Base-by-base conservation (phyloP, 768 basidiomycete genomes). In the Suillus decipiens region DNA sequence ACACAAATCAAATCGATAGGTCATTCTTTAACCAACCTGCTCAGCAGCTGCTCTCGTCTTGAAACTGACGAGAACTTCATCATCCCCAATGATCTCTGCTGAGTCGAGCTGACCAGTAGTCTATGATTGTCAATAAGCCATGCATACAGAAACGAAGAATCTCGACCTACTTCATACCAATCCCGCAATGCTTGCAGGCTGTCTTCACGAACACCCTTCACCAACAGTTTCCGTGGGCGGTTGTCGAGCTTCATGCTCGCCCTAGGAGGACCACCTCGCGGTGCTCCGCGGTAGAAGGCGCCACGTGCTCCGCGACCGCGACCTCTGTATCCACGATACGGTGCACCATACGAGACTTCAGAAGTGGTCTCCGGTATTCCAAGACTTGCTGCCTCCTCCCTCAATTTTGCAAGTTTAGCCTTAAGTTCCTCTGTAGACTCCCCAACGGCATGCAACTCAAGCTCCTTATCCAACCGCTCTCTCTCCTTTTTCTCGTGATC, bases 181-280 rank as follows among this genome's bases (percentile, higher is more conserved):
- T 92, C 88, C 65, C 84, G 85, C 63, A 95, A 77, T 7, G 84
- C 81, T 64, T 88, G 86, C 37, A 86, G 65, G 36, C 79, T 79
- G n/a, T 79, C 79, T 22, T 83, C 81, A 41, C 80, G 75, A 10
- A 84, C 85, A 42, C 89, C 91, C 70, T 92, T 89, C 34, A 97
- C 79, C 24, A 90, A 76, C 28, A 97, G 77, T 74, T 86, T 89
- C 78, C 88, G 90, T 11, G 95, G 91, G 19, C 95, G 86, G 70
- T 95, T 94, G 74, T 97, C 95, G 34, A 97, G 84, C 71, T 91
- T 91, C 89, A 96, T 90, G 69, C 88, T 93, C 11, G 81, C 79
- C 47, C 89, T 83, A 11, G 87, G 81, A 53, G 85, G 82, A 3
- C 85, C 87, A 62, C 92, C 90, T 51, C 92, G 85, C 66, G 83